phyloP scores from a whole-genome alignment of 371 early-diverging fungal species.

The Syncephalastrum sp. region DNA sequence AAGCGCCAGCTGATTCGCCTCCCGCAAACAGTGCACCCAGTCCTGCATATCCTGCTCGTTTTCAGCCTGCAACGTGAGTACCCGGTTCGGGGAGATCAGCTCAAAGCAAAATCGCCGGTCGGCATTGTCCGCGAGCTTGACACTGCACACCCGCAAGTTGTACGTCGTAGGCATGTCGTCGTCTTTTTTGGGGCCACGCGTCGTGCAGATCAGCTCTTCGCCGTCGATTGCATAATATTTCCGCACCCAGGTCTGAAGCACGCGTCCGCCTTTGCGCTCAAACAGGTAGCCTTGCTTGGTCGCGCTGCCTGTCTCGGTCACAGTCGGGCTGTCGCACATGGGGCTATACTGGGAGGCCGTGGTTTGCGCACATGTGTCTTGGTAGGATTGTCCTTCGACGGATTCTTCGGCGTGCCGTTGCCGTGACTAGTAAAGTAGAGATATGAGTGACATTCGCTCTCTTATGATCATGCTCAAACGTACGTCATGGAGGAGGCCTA shows the following conservation, averaged over 20 bases:
- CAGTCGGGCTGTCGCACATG: slow-evolving; percentile 14
- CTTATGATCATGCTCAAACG: slow-evolving; percentile 1
- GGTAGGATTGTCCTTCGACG: slow-evolving; percentile 30
- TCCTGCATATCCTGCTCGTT: slow-evolving; percentile 72
- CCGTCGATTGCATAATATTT: slow-evolving; percentile 72
- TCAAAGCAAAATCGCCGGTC: slow-evolving; percentile 88
- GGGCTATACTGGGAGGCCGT: slow-evolving; percentile 32
- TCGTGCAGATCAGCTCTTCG: slow-evolving; percentile 57
- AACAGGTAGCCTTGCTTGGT: slow-evolving; percentile 75
- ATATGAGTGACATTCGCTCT: not conserved
- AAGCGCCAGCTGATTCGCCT: slow-evolving; percentile 68
- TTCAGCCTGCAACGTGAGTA: slow-evolving; percentile 82
- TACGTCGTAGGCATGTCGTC: slow-evolving; percentile 45
- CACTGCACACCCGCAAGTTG: slow-evolving; percentile 77
- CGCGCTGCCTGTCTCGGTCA: slow-evolving; percentile 5
- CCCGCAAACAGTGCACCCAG: slow-evolving; percentile 78
- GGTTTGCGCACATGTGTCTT: slow-evolving; percentile 29
- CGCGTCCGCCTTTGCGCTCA: slow-evolving; percentile 66
- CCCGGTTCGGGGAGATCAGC: slow-evolving; percentile 72
- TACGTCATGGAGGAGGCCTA: slow-evolving; percentile 48
- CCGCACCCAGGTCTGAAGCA: slow-evolving; percentile 74
- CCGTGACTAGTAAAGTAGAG: slow-evolving; percentile 25
- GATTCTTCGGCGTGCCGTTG: slow-evolving; percentile 42
- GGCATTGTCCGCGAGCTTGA: slow-evolving; percentile 61
- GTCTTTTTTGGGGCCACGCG: slow-evolving; percentile 47